These are phyloP conservation scores for Plasmodium reichenowi DNA, from an alignment of 169 alveolate species.

Conservation along the genomic window DNA sequence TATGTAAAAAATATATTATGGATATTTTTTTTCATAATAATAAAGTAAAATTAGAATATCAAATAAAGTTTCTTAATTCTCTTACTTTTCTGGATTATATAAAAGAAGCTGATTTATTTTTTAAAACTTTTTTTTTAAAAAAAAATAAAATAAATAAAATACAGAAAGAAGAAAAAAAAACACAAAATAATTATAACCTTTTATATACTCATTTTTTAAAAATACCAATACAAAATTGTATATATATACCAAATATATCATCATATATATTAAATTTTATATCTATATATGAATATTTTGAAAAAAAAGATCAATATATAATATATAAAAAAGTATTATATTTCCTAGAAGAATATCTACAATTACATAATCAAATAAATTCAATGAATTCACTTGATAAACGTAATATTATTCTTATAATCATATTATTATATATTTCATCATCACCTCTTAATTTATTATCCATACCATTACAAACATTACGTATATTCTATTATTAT, in stretches of 20 bases:
- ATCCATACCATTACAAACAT: conserved; percentile 1
- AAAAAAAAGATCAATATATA: neutral
- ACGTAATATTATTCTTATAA: conserved; percentile 32
- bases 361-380: neutral
- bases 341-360: conserved; percentile 8
- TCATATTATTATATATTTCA: neutral
- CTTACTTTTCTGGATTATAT: conserved; percentile 26
- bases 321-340: neutral
- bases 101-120: conserved; percentile 18
- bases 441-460: conserved; percentile 2
- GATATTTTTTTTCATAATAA: conserved; percentile 6
- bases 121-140: neutral
- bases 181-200: neutral
- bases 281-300: conserved; percentile 11
- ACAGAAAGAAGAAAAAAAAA: neutral
- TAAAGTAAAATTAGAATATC: conserved; percentile 20
- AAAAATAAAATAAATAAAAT: neutral
- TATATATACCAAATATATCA: conserved; percentile 39
- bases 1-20: conserved; percentile 14
- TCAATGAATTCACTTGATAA: conserved; percentile 22
- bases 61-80: conserved; percentile 24
- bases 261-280: conserved; percentile 32
- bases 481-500: conserved; percentile 25
- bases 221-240: conserved; percentile 5
- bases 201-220: conserved; percentile 26